Percentiles rank a stretch among this genome's conserved stretches.
Evolutionary conservation across 2,329 filamentous ascomycete species (phyloP).

Genomic region (Incumbomyces lentus): DNA sequence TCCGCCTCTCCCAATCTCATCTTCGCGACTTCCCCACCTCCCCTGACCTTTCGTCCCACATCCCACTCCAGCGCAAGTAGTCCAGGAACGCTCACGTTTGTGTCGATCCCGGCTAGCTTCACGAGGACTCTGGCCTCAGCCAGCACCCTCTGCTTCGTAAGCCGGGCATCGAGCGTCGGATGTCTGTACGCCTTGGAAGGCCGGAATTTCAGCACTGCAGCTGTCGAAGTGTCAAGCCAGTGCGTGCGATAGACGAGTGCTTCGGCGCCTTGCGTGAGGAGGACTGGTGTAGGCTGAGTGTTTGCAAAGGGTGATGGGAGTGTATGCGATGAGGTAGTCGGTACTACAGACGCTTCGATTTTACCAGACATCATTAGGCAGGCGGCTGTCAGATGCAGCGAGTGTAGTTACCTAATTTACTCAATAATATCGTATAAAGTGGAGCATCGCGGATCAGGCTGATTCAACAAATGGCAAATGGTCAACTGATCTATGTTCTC

Average conservation of each 20-base stretch:
- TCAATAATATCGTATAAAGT: too few relatives aligned
- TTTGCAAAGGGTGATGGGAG: conserved; percentile 57
- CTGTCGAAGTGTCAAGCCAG: conserved; percentile 57
- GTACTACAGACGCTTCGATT: background rate
- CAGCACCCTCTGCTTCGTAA: conserved; percentile 78
- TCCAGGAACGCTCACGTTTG: conserved; percentile 63
- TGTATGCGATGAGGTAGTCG: conserved; percentile 22
- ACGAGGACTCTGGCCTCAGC: conserved; percentile 80
- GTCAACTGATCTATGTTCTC: too few relatives aligned
- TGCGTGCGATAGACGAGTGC: conserved; percentile 82
- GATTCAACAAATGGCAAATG: too few relatives aligned
- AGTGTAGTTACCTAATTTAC: too few relatives aligned
- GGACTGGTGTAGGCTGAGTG: conserved; percentile 51
- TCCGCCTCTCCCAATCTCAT: conserved; percentile 51
- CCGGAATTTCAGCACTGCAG: conserved; percentile 81
- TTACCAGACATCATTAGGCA: too few relatives aligned
- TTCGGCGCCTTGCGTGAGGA: conserved; percentile 91
- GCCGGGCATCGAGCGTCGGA: conserved; percentile 71
- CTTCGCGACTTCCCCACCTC: conserved; percentile 23
- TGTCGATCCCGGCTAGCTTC: conserved; percentile 57
- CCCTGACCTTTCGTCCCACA: conserved; percentile 25
- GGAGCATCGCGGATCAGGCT: too few relatives aligned
- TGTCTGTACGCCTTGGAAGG: conserved; percentile 88
- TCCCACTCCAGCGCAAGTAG: conserved; percentile 60
- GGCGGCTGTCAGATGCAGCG: too few relatives aligned